A percentile compares a stretch with the other conserved stretches of the same genome.
Conservation (phyloP, 345 rosid genomes). For the Schrenkiella parvula region DNA sequence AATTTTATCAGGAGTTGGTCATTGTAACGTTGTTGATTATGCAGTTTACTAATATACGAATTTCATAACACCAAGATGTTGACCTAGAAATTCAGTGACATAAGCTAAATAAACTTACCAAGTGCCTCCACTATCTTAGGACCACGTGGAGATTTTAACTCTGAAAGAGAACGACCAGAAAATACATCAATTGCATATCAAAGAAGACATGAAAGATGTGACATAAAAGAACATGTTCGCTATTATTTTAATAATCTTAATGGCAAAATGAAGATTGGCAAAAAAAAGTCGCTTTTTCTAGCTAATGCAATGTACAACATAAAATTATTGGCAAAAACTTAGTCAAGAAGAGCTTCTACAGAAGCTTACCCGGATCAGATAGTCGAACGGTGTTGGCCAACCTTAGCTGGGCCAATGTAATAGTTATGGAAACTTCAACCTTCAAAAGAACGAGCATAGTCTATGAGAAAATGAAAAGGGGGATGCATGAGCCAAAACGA, state of each 20-base stretch:
- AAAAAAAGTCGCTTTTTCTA: neutral
- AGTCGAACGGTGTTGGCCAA: conserved; percentile 61
- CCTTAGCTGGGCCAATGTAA: conserved; percentile 72
- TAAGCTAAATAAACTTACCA: conserved; percentile 51
- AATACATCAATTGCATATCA: neutral
- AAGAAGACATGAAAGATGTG: conserved; percentile 1
- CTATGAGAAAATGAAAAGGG: conserved; percentile 16
- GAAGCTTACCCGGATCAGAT: conserved; percentile 59
- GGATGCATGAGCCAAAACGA: neutral
- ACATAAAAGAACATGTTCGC: neutral
- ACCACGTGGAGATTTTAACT: conserved; percentile 78
- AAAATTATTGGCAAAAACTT: neutral
- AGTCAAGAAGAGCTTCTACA: neutral
- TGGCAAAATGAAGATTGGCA: neutral
- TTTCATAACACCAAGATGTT: conserved; percentile 5
- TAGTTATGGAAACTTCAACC: conserved; percentile 90
- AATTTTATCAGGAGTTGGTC: neutral
- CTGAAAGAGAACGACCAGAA: conserved; percentile 41
- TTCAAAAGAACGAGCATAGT: conserved; percentile 32
- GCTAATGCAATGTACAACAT: neutral
- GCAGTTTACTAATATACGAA: neutral
- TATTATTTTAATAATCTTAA: neutral
- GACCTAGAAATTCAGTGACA: neutral
- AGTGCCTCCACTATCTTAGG: conserved; percentile 77
- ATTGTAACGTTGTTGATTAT: neutral